Evolutionary conservation across 805 yeast genomes (phyloP), one percentile per base, ranked within the genome.

Genomic region (Candida easanensis): DNA sequence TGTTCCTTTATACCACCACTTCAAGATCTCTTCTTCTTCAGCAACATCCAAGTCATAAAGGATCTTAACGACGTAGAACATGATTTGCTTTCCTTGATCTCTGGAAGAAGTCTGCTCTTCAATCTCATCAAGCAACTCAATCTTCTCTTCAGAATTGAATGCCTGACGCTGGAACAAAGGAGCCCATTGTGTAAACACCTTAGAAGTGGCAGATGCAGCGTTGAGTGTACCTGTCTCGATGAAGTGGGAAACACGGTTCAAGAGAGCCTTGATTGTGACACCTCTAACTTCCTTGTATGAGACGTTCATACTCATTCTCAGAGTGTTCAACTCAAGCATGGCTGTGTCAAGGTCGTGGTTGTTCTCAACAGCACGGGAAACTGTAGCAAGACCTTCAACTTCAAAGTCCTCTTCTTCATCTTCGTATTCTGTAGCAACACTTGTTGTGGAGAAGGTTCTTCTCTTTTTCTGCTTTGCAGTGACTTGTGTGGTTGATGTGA

Each of bases 261-360:
- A 56, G 57, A 93, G 69, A 0, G 97, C 93, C 30, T 73, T 71
- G 27, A 80, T 70, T 0, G 96, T 88, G 5, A 96, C 95, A 23
- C 70, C 65, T 60, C 97, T 78, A 13, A 93, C 97, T 59, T 90
- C 96, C 57, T 88, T 95, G 64, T 93, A 91, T 0, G 93, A 77
- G 15, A 89, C 99, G 62, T 93, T 88, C 93, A 90, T 85, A 57
- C 97, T 88, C 99, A 93, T 91, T 67, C 98, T 77, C 58, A 93
- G 73, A 0, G 99, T 93, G 62, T 91, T 91, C 56, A 93, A 76
- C 67, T 93, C 99, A 46, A 93, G 69, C 50, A 88, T 68, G 0
- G 99, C 97, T 13, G 96, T 90, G 61, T 91, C 97, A 47, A 88
- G 73, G 57, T 87, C 95, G 64, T 93, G 99, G 62, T 88, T 86